Evolutionary conservation across 2,329 filamentous ascomycete species (phyloP).

Genomic region (Cercospora citrullina): DNA sequence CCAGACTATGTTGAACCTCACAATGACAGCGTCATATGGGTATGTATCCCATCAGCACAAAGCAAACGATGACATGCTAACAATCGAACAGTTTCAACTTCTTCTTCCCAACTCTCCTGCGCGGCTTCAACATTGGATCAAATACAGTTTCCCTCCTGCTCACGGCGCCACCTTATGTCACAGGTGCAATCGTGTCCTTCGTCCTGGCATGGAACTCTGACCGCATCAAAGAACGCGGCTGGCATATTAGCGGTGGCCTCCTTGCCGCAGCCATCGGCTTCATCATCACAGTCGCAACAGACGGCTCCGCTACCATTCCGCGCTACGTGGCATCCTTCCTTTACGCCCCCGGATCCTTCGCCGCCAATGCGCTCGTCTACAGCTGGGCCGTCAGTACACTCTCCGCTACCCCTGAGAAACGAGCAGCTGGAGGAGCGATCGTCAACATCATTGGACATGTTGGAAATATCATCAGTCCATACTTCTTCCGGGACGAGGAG

Average conservation of each 20-base stretch:
- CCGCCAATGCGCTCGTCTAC: conserved; percentile 44
- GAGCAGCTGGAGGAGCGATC: conserved; percentile 46
- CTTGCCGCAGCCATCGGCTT: conserved; percentile 51
- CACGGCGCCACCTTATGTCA: conserved; percentile 38
- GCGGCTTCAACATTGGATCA: conserved; percentile 20
- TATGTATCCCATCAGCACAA: not conserved
- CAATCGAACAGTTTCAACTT: conserved; percentile 19
- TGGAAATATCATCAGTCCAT: conserved; percentile 46
- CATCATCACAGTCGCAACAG: conserved; percentile 12
- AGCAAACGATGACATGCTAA: not conserved
- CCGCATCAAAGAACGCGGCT: conserved; percentile 33
- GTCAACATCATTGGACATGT: conserved; percentile 43
- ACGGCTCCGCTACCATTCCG: not conserved
- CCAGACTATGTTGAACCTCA: not conserved
- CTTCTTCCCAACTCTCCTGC: conserved; percentile 41
- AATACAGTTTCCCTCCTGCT: conserved; percentile 34
- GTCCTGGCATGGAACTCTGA: conserved; percentile 32
- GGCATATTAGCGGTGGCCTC: conserved; percentile 57
- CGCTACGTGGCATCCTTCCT: conserved; percentile 39
- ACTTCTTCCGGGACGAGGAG: conserved; percentile 38
- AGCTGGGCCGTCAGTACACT: conserved; percentile 47
- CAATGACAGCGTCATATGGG: not conserved
- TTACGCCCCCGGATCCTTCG: conserved; percentile 39
- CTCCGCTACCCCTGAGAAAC: conserved; percentile 47
- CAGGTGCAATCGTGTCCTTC: conserved; percentile 28